Evolutionary conservation across 2,329 filamentous ascomycete genomes (phyloP).

Genomic region (Fusarium anthophilum): DNA sequence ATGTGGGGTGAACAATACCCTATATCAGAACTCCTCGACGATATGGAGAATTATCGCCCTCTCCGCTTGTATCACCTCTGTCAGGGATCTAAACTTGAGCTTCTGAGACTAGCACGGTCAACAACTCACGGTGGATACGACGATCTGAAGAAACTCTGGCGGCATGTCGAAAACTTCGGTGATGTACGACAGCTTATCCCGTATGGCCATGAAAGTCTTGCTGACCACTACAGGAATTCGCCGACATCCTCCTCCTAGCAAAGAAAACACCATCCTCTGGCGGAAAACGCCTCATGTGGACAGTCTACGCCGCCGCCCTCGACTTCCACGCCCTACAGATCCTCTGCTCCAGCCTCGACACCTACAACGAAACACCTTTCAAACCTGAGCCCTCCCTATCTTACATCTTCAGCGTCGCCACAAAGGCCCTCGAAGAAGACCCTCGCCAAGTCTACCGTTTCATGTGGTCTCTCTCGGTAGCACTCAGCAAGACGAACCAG

Average conservation of each 20-base stretch:
- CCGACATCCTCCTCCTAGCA: conserved; percentile 24
- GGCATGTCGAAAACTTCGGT: conserved; percentile 23
- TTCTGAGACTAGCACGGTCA: conserved; percentile 21
- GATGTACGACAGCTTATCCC: conserved; percentile 9
- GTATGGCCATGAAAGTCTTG: too few relatives aligned
- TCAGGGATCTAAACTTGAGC: conserved; percentile 32
- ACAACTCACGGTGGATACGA: not conserved
- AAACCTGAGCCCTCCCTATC: not conserved
- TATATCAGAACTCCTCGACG: conserved; percentile 29
- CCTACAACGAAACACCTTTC: not conserved
- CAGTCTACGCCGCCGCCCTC: conserved; percentile 28
- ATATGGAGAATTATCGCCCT: conserved; percentile 35
- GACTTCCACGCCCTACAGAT: conserved; percentile 34
- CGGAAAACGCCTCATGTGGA: conserved; percentile 39
- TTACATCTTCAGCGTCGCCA: conserved; percentile 25
- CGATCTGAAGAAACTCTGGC: conserved; percentile 3
- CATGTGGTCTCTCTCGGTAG: conserved; percentile 38
- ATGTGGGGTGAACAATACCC: conserved; percentile 36
- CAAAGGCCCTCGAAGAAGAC: conserved; percentile 29
- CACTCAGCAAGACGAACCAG: conserved; percentile 14
- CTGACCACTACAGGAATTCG: conserved; percentile 27
- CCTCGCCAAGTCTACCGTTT: conserved; percentile 32
- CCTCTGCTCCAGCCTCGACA: conserved; percentile 5
- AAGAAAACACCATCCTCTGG: not conserved
- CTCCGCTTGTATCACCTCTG: conserved; percentile 30